Evolutionary conservation across 2,329 filamentous ascomycete genomes (phyloP).

Genomic region (Botryotinia narcissicola): DNA sequence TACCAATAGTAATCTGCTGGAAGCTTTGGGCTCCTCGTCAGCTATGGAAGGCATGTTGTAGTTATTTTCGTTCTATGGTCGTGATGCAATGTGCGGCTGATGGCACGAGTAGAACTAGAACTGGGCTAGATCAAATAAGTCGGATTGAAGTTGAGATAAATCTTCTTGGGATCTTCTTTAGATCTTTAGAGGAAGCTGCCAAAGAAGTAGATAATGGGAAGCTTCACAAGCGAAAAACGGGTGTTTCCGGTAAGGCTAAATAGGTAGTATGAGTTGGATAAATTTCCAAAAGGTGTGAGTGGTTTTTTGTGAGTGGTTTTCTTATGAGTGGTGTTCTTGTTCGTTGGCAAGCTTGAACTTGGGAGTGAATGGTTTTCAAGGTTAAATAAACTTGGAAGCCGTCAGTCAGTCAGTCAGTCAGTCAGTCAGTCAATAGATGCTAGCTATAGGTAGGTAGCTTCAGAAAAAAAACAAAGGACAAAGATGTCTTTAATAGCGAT

Average conservation of each 20-base stretch:
- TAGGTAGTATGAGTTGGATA: not conserved
- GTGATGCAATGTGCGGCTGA: not conserved
- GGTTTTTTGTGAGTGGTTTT: not conserved
- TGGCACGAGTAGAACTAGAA: not conserved
- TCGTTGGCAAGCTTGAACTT: constrained; percentile 8
- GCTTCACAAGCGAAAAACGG: constrained; percentile 3
- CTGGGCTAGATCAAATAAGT: not conserved
- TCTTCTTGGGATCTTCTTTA: not conserved
- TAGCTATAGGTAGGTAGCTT: not conserved
- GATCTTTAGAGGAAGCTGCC: not conserved
- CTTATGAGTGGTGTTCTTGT: not conserved
- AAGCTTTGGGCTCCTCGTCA: constrained; percentile 28
- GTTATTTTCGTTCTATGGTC: not conserved
- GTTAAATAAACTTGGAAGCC: constrained; percentile 7
- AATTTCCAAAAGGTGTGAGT: constrained; percentile 9
- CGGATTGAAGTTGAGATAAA: not conserved
- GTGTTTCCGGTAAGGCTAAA: constrained; percentile 17
- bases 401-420: no score
- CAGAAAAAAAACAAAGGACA: not conserved
- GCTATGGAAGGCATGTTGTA: constrained; percentile 32
- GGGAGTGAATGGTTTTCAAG: constrained; percentile 4
- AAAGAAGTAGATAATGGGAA: not conserved
- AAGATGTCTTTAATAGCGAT: constrained; percentile 5
- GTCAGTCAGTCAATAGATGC: not conserved
- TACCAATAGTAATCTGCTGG: constrained; percentile 68